Base-by-base conservation (phyloP, 441 rosid genomes). In the Adansonia madagascariensis region DNA sequence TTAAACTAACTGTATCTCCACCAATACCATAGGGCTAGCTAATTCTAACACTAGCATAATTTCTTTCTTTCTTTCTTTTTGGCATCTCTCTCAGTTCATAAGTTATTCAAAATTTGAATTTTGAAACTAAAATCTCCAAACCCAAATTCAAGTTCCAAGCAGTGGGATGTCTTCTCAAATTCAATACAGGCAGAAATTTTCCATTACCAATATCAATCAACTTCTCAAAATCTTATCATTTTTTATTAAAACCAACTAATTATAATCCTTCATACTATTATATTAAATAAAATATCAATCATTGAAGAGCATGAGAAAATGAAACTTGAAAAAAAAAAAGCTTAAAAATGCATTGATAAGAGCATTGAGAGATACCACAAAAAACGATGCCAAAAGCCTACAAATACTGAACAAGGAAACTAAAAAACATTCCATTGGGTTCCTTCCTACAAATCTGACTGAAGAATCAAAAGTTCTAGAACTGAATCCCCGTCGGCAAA, bases 381-480 rank as follows among this genome's bases (percentile, higher is more conserved):
- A 95, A 95, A 71, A 88, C 80, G 77, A 93, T 79, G 56, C 97
- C 98, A 57, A 95, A 90, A 76, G 97, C 99, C 98, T 97, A 95
- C 68, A 93, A 41, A 77, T 93, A 95, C 78, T 95, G 89, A 63
- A 93, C 83, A 72, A 93, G 92, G 92, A 93, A 93, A 7, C 99
- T 97, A 43, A 43, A 93, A 44, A 73, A 81, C 91, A 74, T 93
- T 96, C 94, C 93, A 95, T 81, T 24, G 24, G 24, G 24, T 91
- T 84, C 98, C 99, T 85, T 95, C 97, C 87, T 91, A 95, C 75
- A 92, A 93, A 80, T 88, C 90, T 3, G 92, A 72, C 73, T 91
- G 80, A 57, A 78, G 76, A 5, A 95, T 93, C 0, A 90, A 92
- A 75, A 93, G 95, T 50, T 86, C 86, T 63, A 92, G 87, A 70